These are phyloP conservation scores for Amphichorda felina DNA, from an alignment of 2,329 filamentous ascomycete species.

Conservation along the genomic window DNA sequence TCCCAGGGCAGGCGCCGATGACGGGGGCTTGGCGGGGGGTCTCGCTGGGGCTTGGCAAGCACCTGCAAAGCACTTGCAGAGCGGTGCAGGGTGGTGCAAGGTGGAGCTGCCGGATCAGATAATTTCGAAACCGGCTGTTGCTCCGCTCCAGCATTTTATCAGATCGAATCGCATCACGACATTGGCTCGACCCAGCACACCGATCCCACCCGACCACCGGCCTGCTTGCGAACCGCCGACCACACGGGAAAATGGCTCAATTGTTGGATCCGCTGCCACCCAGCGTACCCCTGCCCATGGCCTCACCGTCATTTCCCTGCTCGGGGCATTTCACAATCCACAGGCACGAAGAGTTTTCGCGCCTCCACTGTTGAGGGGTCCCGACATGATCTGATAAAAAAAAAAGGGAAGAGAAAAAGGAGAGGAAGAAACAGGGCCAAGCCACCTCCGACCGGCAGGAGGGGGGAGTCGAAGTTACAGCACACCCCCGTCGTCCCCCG, in stretches of 20 bases:
- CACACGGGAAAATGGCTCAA: not conserved
- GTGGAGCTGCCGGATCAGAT: conserved; percentile 21
- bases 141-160: conserved; percentile 1
- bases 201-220: not conserved
- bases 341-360: not conserved
- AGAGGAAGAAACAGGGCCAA: not conserved
- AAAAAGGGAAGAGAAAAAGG: not conserved
- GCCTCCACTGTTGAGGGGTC: not conserved
- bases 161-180: conserved; percentile 2
- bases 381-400: not conserved
- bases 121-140: conserved; percentile 14
- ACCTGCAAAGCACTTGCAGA: too few species aligned
- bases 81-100: too few species aligned
- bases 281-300: too few species aligned
- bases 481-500: not conserved
- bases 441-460: too few species aligned
- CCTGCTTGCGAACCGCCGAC: too few species aligned
- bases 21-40: conserved; percentile 1
- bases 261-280: too few species aligned
- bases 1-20: not conserved
- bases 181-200: not conserved
- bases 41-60: too few species aligned
- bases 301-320: not conserved
- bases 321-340: too few species aligned
- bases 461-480: too few species aligned